Evolutionary conservation across 768 basidiomycete species (phyloP).

Genomic region (Astraeus odoratus): DNA sequence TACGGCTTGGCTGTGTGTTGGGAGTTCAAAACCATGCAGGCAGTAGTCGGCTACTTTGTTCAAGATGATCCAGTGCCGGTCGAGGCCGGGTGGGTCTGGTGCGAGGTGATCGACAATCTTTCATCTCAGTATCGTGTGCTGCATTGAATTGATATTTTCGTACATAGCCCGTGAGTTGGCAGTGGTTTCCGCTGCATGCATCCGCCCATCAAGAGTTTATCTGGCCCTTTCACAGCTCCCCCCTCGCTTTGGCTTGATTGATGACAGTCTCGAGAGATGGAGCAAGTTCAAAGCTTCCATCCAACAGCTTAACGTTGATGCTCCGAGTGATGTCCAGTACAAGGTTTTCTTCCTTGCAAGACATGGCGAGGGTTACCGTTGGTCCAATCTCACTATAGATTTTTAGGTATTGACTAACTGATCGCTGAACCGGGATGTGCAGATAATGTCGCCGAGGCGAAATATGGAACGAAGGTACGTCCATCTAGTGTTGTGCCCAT

Average conservation of each 20-base stretch:
- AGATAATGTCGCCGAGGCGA: slow-evolving; percentile 67
- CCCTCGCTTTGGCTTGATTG: slow-evolving; percentile 51
- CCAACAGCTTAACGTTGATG: slow-evolving; percentile 38
- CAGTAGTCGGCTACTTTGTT: slow-evolving; percentile 15
- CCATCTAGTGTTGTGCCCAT: neutral
- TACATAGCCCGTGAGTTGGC: slow-evolving; percentile 1
- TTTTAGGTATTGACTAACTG: slow-evolving; percentile 47
- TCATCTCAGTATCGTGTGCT: neutral
- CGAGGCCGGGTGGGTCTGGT: neutral
- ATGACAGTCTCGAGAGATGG: slow-evolving; percentile 46
- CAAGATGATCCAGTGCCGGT: slow-evolving; percentile 11
- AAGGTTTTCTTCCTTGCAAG: slow-evolving; percentile 63
- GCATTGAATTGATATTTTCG: too few relatives aligned
- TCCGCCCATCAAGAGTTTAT: neutral
- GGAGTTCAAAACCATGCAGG: neutral
- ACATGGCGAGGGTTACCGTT: slow-evolving; percentile 72
- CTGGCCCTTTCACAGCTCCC: slow-evolving; percentile 37
- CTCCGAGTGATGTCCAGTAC: slow-evolving; percentile 35
- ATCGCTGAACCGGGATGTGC: slow-evolving; percentile 43
- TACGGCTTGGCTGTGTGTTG: neutral
- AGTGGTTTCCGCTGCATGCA: neutral
- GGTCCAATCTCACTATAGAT: slow-evolving; percentile 18
- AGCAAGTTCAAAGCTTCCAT: slow-evolving; percentile 34
- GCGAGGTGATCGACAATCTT: neutral
- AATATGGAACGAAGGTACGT: slow-evolving; percentile 49